phyloP scores from a whole-genome alignment of 192 early-diverging fungal species.

The Spizellomyces punctatus region DNA sequence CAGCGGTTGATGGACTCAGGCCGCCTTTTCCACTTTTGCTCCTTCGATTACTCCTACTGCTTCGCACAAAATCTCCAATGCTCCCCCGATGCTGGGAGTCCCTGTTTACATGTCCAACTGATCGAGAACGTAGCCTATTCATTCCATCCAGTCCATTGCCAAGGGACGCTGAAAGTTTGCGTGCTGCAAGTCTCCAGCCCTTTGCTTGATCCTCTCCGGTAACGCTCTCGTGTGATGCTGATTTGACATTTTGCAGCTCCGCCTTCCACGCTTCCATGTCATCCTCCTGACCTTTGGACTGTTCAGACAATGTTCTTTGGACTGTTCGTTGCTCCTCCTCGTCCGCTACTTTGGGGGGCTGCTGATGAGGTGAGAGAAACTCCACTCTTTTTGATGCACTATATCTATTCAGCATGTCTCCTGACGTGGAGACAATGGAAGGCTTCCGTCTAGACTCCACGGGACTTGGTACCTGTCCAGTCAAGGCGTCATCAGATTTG shows the following conservation, averaged over 20 bases:
- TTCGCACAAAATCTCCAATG: no score
- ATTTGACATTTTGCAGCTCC: neutral
- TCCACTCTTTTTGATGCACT: neutral
- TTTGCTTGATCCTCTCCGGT: neutral
- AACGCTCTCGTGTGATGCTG: neutral
- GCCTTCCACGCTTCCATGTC: neutral
- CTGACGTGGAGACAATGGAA: neutral
- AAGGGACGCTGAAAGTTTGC: neutral
- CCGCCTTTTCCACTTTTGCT: constrained; percentile 8
- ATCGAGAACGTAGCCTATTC: neutral
- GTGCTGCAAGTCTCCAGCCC: neutral
- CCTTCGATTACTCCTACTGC: neutral
- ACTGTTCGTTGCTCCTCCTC: neutral
- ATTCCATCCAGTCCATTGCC: neutral
- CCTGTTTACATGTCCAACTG: neutral
- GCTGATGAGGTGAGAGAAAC: neutral
- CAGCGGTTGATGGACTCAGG: neutral
- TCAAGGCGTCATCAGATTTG: neutral
- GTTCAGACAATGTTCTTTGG: neutral
- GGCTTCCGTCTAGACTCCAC: neutral
- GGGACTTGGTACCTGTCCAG: neutral
- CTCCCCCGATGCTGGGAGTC: neutral
- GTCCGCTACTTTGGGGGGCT: neutral
- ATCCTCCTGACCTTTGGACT: neutral
- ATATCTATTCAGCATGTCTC: neutral